These are phyloP conservation scores for Gynostemma pentaphyllum DNA, from an alignment of 306 rosid species.

Conservation along the genomic window DNA sequence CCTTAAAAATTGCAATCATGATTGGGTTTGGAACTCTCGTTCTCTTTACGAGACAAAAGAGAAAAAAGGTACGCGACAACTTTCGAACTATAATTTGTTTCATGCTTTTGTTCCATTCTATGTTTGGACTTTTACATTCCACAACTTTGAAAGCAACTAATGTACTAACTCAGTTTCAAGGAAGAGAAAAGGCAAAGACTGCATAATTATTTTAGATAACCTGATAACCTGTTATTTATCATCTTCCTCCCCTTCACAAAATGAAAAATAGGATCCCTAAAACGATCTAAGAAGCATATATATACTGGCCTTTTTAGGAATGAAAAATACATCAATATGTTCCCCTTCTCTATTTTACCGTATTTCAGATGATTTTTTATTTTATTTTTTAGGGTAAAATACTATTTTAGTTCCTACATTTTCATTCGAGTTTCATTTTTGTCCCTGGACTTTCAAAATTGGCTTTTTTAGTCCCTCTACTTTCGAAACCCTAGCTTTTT, in stretches of 20 bases:
- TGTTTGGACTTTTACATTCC: not conserved
- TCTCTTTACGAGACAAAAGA: slow-evolving; percentile 62
- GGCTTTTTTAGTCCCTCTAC: too few relatives aligned
- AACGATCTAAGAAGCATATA: too few relatives aligned
- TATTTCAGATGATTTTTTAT: too few relatives aligned
- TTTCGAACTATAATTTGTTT: too few relatives aligned
- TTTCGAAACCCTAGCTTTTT: too few relatives aligned
- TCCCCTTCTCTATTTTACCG: not conserved
- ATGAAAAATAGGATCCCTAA: not conserved
- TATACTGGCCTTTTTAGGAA: not conserved
- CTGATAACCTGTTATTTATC: not conserved
- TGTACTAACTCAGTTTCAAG: not conserved
- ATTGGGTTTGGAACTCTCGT: slow-evolving; percentile 76
- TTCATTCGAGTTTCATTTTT: too few relatives aligned
- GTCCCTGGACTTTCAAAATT: too few relatives aligned
- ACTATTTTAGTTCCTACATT: too few relatives aligned
- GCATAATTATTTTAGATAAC: not conserved
- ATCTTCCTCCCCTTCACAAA: not conserved
- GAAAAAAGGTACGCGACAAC: slow-evolving; percentile 18
- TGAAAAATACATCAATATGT: not conserved
- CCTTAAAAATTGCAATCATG: slow-evolving; percentile 53
- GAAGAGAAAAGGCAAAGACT: not conserved
- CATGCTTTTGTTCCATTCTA: not conserved
- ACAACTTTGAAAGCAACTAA: not conserved
- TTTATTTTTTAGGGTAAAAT: too few relatives aligned